phyloP scores from a whole-genome alignment of 2,329 filamentous ascomycete species.

The Allantophomopsis cytisporea region DNA sequence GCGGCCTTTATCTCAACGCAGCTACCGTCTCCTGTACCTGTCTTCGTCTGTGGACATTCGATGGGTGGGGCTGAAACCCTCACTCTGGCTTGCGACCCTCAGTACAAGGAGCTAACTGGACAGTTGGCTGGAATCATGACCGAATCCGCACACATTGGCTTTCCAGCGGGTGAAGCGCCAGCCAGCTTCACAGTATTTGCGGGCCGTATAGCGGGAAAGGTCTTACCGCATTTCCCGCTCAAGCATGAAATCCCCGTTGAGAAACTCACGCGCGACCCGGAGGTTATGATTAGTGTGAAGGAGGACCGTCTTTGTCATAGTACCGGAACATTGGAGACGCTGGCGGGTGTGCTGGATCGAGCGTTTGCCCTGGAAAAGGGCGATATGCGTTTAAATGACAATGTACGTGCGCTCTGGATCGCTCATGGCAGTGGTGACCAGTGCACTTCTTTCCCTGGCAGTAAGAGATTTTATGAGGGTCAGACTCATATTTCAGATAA shows the following conservation, averaged over 20 bases:
- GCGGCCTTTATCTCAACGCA: slow-evolving; percentile 57
- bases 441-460: slow-evolving; percentile 51
- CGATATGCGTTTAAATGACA: slow-evolving; percentile 32
- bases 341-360: slow-evolving; percentile 67
- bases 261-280: slow-evolving; percentile 54
- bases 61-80: slow-evolving; percentile 80
- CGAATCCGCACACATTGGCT: slow-evolving; percentile 67
- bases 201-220: slow-evolving; percentile 51
- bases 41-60: slow-evolving; percentile 82
- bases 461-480: slow-evolving; percentile 46
- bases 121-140: slow-evolving; percentile 61
- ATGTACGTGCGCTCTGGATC: slow-evolving; percentile 54
- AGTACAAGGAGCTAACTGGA: slow-evolving; percentile 38
- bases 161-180: slow-evolving; percentile 53
- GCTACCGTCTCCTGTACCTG: slow-evolving; percentile 36
- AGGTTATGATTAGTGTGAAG: slow-evolving; percentile 42
- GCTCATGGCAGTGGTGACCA: slow-evolving; percentile 66
- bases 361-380: slow-evolving; percentile 45
- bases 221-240: slow-evolving; percentile 57
- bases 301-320: slow-evolving; percentile 66
- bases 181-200: slow-evolving; percentile 44
- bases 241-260: slow-evolving; percentile 49
- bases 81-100: slow-evolving; percentile 36
- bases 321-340: slow-evolving; percentile 72
- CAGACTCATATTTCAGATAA: slow-evolving; percentile 49